phyloP scores from a whole-genome alignment of 345 rosid genomes.

The Gossypium bickii region DNA sequence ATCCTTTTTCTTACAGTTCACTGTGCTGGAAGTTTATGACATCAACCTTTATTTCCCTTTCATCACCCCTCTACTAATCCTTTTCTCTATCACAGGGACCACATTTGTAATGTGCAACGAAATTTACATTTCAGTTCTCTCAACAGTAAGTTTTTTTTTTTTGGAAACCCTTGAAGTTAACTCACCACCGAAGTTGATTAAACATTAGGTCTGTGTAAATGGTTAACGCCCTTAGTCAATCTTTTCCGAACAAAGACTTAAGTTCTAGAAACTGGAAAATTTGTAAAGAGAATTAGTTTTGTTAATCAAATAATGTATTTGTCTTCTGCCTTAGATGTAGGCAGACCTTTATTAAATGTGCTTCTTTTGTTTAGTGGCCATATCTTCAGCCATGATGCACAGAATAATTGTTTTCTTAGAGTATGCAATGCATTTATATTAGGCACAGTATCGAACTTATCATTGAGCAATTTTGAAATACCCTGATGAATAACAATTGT shows the following conservation, averaged over 20 bases:
- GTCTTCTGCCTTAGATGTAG: background rate
- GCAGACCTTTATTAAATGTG: background rate
- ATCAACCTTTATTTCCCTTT: background rate
- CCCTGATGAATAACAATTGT: background rate
- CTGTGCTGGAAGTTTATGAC: background rate
- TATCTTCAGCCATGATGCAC: background rate
- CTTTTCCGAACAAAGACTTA: background rate
- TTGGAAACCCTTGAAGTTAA: background rate
- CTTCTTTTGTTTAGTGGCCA: background rate
- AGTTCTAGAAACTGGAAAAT: background rate
- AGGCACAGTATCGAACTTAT: background rate
- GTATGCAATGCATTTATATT: background rate
- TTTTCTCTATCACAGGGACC: slow-evolving; percentile 55
- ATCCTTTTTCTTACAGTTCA: background rate
- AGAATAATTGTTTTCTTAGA: background rate
- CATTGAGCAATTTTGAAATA: background rate
- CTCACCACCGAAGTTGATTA: background rate
- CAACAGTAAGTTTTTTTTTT: slow-evolving; percentile 54
- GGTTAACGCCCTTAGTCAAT: background rate
- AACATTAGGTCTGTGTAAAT: background rate
- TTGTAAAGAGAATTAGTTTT: background rate
- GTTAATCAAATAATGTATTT: background rate
- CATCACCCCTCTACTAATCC: background rate
- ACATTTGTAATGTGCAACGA: slow-evolving; percentile 79
- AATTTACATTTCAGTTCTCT: slow-evolving; percentile 71